Evolutionary conservation across 83 land plant genomes (phyloP), one percentile per base, ranked within the genome.

Genomic region (Diphasiastrum complanatum): DNA sequence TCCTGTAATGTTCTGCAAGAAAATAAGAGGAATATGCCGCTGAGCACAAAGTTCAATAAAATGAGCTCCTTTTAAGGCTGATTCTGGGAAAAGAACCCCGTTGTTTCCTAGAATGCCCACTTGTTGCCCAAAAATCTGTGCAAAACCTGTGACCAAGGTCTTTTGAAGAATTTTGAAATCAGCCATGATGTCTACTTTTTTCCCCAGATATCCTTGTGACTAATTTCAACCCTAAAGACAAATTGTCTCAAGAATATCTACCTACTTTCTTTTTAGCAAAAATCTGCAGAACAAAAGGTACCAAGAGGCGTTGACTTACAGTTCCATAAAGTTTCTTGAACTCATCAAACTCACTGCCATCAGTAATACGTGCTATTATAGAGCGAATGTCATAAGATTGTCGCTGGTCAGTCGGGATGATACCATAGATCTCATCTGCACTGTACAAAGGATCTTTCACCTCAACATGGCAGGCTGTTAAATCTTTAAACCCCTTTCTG

Each of bases 71-170:
- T 93, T 93, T 41, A 93, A 56, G 60, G 99, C 99, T 76, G 99
- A 93, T 66, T 93, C 99, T 60, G 85, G 81, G 50, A 89, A 86
- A 65, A 93, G 78, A 45, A 93, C 79, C 19, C 99, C 99, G 74
- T 93, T 93, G 77, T 93, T 93, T 47, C 89, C 99, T 70, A 93
- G 67, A 6, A 93, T 93, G 14, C 99, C 96, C 22, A 93, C 99
- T 38, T 85, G 78, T 57, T 93, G 99, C 22, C 99, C 96, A 66
- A 60, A 73, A 23, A 93, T 82, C 61, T 75, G 81, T 50, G 86
- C 96, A 75, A 93, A 93, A 22, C 99, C 99, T 60, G 99, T 93
- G 16, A 93, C 92, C 47, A 93, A 82, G 11, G 96, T 93, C 99
- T 93, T 78, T 57, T 54, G 0, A 67, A 51, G 72, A 6, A n/a